phyloP scores from a whole-genome alignment of 169 alveolate genomes.

The Plasmodium malariae region DNA sequence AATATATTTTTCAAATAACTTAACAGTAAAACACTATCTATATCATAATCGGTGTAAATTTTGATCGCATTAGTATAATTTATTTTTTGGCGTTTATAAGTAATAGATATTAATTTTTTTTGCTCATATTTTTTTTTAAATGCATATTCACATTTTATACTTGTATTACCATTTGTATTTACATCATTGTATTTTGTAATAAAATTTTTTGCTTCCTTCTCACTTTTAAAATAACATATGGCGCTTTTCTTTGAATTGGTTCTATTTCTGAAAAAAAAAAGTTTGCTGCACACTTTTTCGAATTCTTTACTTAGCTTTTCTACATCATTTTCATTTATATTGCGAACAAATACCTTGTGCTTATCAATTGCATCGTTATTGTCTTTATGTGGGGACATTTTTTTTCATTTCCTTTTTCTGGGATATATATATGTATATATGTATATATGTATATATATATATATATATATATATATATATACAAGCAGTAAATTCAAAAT shows the following conservation, averaged over 20 bases:
- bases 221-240: slow-evolving; percentile 45
- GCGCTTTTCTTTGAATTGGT: slow-evolving; percentile 45
- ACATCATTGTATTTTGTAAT: slow-evolving; percentile 29
- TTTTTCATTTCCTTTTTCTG: too few species aligned
- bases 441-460: neutral
- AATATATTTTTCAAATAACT: slow-evolving; percentile 43
- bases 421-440: neutral
- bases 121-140: slow-evolving; percentile 37
- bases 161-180: slow-evolving; percentile 11
- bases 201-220: slow-evolving; percentile 60
- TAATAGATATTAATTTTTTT: slow-evolving; percentile 29
- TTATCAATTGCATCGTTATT: slow-evolving; percentile 31
- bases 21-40: slow-evolving; percentile 21
- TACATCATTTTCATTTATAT: slow-evolving; percentile 46
- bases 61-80: slow-evolving; percentile 29
- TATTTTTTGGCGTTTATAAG: slow-evolving; percentile 24
- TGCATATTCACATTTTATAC: slow-evolving; percentile 62
- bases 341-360: slow-evolving; percentile 71
- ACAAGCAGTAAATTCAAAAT: too few species aligned
- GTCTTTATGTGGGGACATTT: too few species aligned
- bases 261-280: slow-evolving; percentile 65
- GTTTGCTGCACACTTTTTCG: slow-evolving; percentile 29
- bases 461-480: too few species aligned
- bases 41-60: slow-evolving; percentile 32
- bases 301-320: slow-evolving; percentile 17